These are phyloP conservation scores for Tricholoma terreum DNA, from an alignment of 768 basidiomycete species.

Conservation along the genomic window DNA sequence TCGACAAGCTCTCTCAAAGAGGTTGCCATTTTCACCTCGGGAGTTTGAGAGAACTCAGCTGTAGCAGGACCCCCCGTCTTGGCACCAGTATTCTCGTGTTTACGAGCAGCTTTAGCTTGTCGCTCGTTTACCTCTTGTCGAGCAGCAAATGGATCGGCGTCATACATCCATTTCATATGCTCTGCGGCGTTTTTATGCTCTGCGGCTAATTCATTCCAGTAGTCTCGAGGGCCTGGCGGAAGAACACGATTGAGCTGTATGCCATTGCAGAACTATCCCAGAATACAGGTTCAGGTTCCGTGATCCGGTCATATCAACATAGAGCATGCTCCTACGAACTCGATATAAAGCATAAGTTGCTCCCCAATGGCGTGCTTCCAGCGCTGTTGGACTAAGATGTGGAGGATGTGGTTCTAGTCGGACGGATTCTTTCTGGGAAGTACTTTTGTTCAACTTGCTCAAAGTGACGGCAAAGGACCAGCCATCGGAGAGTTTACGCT, in stretches of 20 bases:
- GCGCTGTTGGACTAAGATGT: conserved; percentile 58
- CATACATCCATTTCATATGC: conserved; percentile 83
- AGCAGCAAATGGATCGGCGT: conserved; percentile 82
- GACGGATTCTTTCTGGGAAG: conserved; percentile 63
- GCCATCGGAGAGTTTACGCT: conserved; percentile 48
- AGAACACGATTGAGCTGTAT: conserved; percentile 72
- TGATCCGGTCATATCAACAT: neutral
- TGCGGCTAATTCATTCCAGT: conserved; percentile 74
- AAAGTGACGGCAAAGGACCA: conserved; percentile 70
- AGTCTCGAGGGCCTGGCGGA: conserved; percentile 82
- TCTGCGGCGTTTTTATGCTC: conserved; percentile 68
- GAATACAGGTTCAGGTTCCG: conserved; percentile 26
- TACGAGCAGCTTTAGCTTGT: conserved; percentile 54
- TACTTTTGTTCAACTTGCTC: conserved; percentile 67
- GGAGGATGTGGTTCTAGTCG: conserved; percentile 73
- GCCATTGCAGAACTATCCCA: conserved; percentile 65
- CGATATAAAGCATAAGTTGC: conserved; percentile 86
- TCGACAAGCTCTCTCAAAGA: conserved; percentile 78
- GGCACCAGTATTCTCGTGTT: conserved; percentile 32
- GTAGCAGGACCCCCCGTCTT: conserved; percentile 20
- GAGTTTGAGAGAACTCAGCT: conserved; percentile 43
- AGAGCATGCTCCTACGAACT: conserved; percentile 46
- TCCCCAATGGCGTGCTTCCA: conserved; percentile 90
- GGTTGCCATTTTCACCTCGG: conserved; percentile 84
- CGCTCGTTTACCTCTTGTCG: conserved; percentile 62